Evolutionary conservation across 2,329 filamentous ascomycete genomes (phyloP), one percentile per base, ranked within the genome.

Genomic region (Pestalotiopsis fici): DNA sequence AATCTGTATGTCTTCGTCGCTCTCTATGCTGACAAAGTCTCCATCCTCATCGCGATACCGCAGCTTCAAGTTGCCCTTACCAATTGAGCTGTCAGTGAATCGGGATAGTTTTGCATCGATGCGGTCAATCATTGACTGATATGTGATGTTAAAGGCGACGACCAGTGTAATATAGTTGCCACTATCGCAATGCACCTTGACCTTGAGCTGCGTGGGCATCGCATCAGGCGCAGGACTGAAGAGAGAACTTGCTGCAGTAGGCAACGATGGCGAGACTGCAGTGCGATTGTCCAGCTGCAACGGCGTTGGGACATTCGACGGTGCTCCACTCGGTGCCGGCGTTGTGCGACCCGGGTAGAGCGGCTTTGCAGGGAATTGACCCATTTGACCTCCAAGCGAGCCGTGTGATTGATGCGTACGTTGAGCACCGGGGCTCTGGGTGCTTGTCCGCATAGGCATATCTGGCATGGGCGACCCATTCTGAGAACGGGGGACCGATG

Each of bases 161-260:
- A 99, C 95, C n/a, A 99, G 86, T 0, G 95, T 98, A 68, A 98
- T 92, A 73, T 97, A 97, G 76, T 95, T 96, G 59, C 92, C 92
- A 59, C 80, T 83, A 68, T 96, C 93, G 76, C 93, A 97, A 76
- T 95, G 95, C 67, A 99, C 94, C 78, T 97, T 97, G 63, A 98
- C 95, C 81, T 98, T 98, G 64, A 99, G 87, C 76, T 98, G 96
- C 7, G 93, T 90, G 59, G 86, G 88, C 62, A 86, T 78, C 12
- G 62, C 27, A 27, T 82, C 84, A 73, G 87, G 75, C 27, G 94
- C 76, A 78, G 79, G 83, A 72, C 76, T 87, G 69, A 74, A 78
- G 60, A 80, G 71, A 3, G 78, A 71, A 62, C 77, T 79, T 2
- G 73, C 73, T 54, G 73, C 78, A 13, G 78, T 82, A 28, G 80